Evolutionary conservation across 1,284 basidiomycete genomes (phyloP), one percentile per base, ranked within the genome.

Genomic region (Ganoderma boninense): DNA sequence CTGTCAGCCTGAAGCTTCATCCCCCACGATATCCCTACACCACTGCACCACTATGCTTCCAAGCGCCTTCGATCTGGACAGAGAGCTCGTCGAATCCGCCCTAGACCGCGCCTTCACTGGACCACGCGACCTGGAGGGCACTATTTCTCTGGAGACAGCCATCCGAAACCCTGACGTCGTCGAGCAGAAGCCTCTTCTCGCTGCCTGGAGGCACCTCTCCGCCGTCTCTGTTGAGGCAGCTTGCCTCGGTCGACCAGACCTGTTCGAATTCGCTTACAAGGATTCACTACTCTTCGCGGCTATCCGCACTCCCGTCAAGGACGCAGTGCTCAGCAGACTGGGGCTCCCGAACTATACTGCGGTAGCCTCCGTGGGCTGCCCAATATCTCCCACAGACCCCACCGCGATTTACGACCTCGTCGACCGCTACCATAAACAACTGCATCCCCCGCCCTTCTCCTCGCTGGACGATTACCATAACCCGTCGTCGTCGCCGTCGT

Each of bases 251-350:
- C 56, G 70, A 35, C 64, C 69, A 4, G 62, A 61, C 18, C n/a
- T 74, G 44, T 49, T 62, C 29, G 59, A 66, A 0, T 74, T 72
- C 52, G 66, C 65, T 20, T 60, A 69, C 62, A 63, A 62, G 13
- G 60, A 69, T 23, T 69, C 69, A 16, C 65, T 74, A 2, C 65
- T 71, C 60, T 71, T 71, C 57, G 71, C 73, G 43, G 73, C 71
- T 54, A 54, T 74, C 20, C 73, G 57, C n/a, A 43, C 66, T 35
- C 64, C 65, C 52, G 59, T 67, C 42, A 32, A 14, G 29, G 49
- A 64, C 54, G 2, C 11, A 26, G 18, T 67, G 26, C 35, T 38
- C n/a, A 11, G 65, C 14, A 43, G n/a, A 11, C 43, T 64, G 1
- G 56, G 11, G 1, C 68, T 69, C 20, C 61, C 68, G 2, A 11